A percentile compares a stretch with the other conserved stretches of the same genome.
phyloP scores from a whole-genome alignment of 352 stramenopile species.

The Pythium biforme region DNA sequence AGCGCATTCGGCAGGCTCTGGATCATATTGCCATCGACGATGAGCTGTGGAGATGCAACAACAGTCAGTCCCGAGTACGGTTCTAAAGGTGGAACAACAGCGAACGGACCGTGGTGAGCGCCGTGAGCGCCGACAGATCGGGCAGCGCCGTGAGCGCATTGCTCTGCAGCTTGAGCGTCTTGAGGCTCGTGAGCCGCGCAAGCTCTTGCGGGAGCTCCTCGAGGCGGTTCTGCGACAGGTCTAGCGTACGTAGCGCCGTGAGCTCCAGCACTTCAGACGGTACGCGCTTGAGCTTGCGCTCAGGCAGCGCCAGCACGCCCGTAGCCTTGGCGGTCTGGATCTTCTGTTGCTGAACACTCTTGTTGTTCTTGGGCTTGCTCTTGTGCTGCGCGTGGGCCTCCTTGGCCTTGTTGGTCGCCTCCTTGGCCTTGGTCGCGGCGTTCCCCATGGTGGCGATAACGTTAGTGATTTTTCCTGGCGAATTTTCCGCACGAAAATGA shows the following conservation, averaged over 20 bases:
- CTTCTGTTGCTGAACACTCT: slow-evolving; percentile 77
- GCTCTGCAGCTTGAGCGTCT: slow-evolving; percentile 69
- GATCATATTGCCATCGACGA: slow-evolving; percentile 75
- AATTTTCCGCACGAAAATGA: not conserved
- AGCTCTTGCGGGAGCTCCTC: slow-evolving; percentile 46
- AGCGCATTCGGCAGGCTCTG: slow-evolving; percentile 49
- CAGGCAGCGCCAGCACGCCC: slow-evolving; percentile 65
- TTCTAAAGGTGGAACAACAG: too few species aligned
- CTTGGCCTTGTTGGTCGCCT: slow-evolving; percentile 57
- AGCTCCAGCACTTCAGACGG: slow-evolving; percentile 55
- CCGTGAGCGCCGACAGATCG: slow-evolving; percentile 60
- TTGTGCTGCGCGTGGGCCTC: slow-evolving; percentile 66
- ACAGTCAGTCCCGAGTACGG: not conserved
- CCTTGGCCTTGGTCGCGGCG: slow-evolving; percentile 59
- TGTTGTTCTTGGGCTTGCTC: slow-evolving; percentile 82
- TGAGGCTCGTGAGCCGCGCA: slow-evolving; percentile 44
- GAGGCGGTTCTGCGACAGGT: slow-evolving; percentile 71
- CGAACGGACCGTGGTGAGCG: slow-evolving; percentile 63
- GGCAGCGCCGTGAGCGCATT: slow-evolving; percentile 62
- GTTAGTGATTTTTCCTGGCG: too few species aligned
- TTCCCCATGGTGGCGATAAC: slow-evolving; percentile 78
- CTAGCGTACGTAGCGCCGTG: slow-evolving; percentile 56
- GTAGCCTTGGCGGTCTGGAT: slow-evolving; percentile 56
- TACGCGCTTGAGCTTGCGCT: slow-evolving; percentile 77
- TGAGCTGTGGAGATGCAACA: slow-evolving; percentile 38